Evolutionary conservation across 2,329 filamentous ascomycete species (phyloP), one percentile per base, ranked within the genome.

Genomic region (Aureobasidium sp.): DNA sequence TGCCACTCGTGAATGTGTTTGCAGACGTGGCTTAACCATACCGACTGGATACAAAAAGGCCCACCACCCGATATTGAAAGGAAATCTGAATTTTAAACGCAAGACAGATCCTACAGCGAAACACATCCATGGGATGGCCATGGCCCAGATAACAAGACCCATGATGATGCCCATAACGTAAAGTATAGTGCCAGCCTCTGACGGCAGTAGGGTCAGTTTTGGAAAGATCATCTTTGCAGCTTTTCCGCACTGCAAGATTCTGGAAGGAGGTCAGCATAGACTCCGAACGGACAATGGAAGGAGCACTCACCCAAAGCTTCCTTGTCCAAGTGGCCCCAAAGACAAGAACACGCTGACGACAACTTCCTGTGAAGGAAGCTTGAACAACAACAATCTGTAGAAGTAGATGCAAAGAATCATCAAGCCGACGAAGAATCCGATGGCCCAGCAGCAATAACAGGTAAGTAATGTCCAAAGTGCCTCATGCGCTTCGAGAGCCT

Each of bases 341-440:
- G 87, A 87, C 0, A 90, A 74, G 66, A 89, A 87, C 7, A 84
- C 82, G 2, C 83, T 87, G 10, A 89, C 85, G 47, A 89, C 85
- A 61, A 85, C 82, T 68, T 88, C 87, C 53, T 82, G 79, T 1
- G 85, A 82, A 0, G 87, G 87, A 15, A 89, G 78, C 42, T 85
- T 84, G 72, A 89, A 82, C 2, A 89, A 71, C 4, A 83, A 84
- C 10, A 90, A 77, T 12, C 87, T 84, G 63, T 87, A 84, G 69
- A 88, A 88, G 72, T 90, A 90, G 41, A 90, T 80, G 12, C 83
- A 84, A 29, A 89, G 75, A 23, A 88, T 80, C 46, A 81, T 79
- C 71, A 86, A 80, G 1, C 86, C 82, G 56, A 90, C 73, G 0
- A 82, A 82, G 2, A 80, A 79, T 5, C 85, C 84, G 62, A 84